Conservation (phyloP, 495 filamentous ascomycete genomes). For the Tuber calosporum region DNA sequence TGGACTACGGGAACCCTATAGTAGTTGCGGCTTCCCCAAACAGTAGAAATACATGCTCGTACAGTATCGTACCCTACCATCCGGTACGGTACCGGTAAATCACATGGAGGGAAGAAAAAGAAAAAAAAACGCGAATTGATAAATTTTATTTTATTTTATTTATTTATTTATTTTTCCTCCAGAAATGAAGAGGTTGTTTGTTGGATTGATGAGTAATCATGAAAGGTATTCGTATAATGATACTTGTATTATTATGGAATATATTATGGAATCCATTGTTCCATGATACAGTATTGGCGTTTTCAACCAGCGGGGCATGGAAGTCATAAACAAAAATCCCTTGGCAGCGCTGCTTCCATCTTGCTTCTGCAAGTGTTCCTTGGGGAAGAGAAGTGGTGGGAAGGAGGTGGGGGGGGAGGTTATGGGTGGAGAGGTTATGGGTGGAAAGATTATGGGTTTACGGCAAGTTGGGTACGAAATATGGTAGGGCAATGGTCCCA, state of each 20-base stretch:
- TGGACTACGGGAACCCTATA: neutral
- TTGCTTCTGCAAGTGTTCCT: constrained; percentile 31
- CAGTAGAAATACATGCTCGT: constrained; percentile 16
- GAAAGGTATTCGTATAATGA: neutral
- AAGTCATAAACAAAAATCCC: constrained; percentile 11
- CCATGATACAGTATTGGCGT: constrained; percentile 18
- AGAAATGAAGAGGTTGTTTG: neutral
- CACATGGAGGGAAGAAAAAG: no score
- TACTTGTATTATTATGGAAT: no score
- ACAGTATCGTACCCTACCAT: no score
- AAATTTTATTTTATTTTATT: no score
- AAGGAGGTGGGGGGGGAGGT: no score
- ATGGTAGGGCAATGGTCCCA: no score
- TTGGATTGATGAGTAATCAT: neutral
- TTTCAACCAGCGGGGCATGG: constrained; percentile 19
- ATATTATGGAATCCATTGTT: constrained; percentile 9
- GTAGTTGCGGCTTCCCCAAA: constrained; percentile 16
- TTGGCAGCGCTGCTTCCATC: constrained; percentile 30
- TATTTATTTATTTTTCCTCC: no score
- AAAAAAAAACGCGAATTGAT: no score
- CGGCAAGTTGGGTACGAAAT: no score
- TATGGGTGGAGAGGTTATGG: neutral
- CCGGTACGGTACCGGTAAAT: constrained; percentile 6
- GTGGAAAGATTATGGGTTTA: neutral
- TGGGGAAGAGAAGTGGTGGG: constrained; percentile 5